Evolutionary conservation across 768 basidiomycete genomes (phyloP), one percentile per base, ranked within the genome.

Genomic region (Phanerochaete carnosa): DNA sequence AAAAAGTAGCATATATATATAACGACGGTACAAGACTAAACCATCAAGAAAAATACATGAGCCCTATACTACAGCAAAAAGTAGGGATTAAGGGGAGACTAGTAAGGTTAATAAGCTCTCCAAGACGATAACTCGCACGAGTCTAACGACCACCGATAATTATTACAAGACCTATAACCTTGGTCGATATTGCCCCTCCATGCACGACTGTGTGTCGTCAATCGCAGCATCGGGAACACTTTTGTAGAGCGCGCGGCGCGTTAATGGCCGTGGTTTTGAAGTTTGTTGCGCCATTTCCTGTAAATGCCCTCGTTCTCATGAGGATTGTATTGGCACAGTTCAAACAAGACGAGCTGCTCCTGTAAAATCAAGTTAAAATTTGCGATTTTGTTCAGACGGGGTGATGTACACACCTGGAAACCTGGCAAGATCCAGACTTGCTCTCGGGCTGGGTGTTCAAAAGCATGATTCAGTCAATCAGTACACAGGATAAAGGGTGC

Each of bases 351-450:
- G 28, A 92, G 80, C 65, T 92, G 89, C 74, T 90, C 87, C 59
- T 71, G 53, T 45, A 49, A 15, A 62, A 39, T 45, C 1, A 2
- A 3, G 22, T 26, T 30, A 19, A 23, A 23, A 43, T 43, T 19
- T 9, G 39, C 33, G 13, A 13, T 22, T 15, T 15, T 23, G 35
- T 28, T 16, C 1, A 33, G 32, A 46, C 13, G 47, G 22, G 32
- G 23, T 51, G 50, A 19, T 35, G 37, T 23, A 29, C 59, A 59
- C 59, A 69, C 68, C 64, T 88, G 84, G 72, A 91, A 90, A 46
- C 89, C 89, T n/a, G 87, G 82, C 62, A 84, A 88, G 62, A 84
- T 82, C 88, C 89, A 90, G 55, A 90, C 88, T 67, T 90, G 87
- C 72, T 89, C 85, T 52, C 89, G 86, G 51, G 83, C 89, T 90